Percentiles rank a stretch among this genome's conserved stretches.
phyloP scores from a whole-genome alignment of 1,284 basidiomycete genomes.

The Athelia psychrophila region DNA sequence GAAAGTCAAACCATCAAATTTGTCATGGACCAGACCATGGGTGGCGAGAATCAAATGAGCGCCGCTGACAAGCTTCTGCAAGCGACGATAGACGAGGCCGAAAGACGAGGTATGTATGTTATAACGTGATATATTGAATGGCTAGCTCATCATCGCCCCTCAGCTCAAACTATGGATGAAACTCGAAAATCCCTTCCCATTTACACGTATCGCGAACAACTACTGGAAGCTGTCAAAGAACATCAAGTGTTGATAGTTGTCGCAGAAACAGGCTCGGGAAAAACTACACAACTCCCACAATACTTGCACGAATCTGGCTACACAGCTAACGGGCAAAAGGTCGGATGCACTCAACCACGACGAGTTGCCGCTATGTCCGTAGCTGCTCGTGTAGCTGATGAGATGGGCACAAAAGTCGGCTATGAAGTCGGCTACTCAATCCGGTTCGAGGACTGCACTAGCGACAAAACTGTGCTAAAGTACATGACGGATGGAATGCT shows the following conservation, averaged over 20 bases:
- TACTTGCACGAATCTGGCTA: conserved; percentile 98
- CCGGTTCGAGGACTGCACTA: conserved; percentile 98
- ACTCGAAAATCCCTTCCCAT: conserved; percentile 92
- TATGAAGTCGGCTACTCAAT: conserved; percentile 99
- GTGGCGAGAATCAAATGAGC: conserved; percentile 69
- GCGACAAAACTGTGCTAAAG: conserved; percentile 95
- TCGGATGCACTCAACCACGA: conserved; percentile 98
- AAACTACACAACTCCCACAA: conserved; percentile 98
- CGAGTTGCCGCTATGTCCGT: conserved; percentile 99
- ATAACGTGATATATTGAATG: neutral
- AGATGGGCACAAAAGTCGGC: conserved; percentile 96
- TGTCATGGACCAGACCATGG: conserved; percentile 81
- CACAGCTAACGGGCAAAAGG: conserved; percentile 83
- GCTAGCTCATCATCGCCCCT: conserved; percentile 5
- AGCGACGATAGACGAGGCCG: conserved; percentile 89
- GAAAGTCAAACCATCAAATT: conserved; percentile 97
- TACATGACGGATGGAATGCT: conserved; percentile 99
- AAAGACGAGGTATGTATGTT: conserved; percentile 72
- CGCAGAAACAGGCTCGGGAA: conserved; percentile 94
- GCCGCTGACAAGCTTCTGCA: conserved; percentile 87
- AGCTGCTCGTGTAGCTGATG: conserved; percentile 97
- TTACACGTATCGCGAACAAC: conserved; percentile 80
- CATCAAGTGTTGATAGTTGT: conserved; percentile 93
- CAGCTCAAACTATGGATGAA: conserved; percentile 88
- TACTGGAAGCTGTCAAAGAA: conserved; percentile 86